These are phyloP conservation scores for Oenanthe sinensis DNA, from an alignment of 129 eudicot species.

Conservation along the genomic window DNA sequence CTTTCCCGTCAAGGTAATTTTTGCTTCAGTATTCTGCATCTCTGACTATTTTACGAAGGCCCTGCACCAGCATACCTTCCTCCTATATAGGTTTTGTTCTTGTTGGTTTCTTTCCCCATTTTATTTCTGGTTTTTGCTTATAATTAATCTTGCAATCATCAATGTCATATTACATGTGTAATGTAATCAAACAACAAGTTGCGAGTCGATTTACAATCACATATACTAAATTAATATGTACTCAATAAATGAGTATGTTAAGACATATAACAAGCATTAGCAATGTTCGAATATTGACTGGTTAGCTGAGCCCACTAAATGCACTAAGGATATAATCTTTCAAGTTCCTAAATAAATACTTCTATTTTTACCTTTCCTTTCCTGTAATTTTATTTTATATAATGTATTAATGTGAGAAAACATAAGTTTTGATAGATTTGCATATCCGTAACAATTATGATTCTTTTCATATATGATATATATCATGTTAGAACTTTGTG, in stretches of 20 bases:
- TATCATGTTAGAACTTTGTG: not conserved
- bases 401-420: not conserved
- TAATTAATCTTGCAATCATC: not conserved
- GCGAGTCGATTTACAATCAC: not conserved
- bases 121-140: not conserved
- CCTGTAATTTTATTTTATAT: not conserved
- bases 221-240: not conserved
- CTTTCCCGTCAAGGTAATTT: constrained; percentile 78
- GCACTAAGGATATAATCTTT: not conserved
- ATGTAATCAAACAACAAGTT: not conserved
- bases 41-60: not conserved
- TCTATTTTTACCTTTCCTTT: not conserved
- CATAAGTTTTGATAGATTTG: not conserved
- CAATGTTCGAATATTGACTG: not conserved
- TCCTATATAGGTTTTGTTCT: not conserved
- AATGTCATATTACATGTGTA: not conserved
- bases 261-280: not conserved
- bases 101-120: not conserved
- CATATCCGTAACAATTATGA: not conserved
- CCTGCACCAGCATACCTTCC: not conserved
- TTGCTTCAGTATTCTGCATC: not conserved
- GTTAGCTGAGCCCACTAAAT: not conserved
- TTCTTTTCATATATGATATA: too few species aligned
- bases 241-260: not conserved
- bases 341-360: not conserved